Conservation (phyloP, 257 asterid genomes). For the Nicotiana knightiana region DNA sequence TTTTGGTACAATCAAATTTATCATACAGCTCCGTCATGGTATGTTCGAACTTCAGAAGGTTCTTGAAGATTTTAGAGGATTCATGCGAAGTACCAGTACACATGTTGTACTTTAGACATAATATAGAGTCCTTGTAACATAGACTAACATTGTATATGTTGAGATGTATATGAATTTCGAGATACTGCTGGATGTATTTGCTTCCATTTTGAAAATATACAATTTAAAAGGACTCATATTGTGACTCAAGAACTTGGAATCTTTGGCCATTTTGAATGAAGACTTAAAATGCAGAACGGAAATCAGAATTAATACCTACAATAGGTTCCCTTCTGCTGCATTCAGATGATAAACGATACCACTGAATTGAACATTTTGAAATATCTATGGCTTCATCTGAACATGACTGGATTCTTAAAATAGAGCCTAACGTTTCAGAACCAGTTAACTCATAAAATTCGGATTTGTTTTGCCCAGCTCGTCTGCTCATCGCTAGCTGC, state of each 20-base stretch:
- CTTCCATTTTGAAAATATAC: too few species aligned
- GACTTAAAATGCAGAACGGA: background rate
- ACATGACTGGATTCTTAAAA: slow-evolving; percentile 63
- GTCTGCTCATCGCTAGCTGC: slow-evolving; percentile 76
- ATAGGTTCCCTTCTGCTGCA: slow-evolving; percentile 96
- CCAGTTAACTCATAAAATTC: slow-evolving; percentile 52
- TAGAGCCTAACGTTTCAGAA: slow-evolving; percentile 66
- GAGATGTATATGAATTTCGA: background rate
- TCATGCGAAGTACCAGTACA: background rate
- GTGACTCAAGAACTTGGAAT: background rate
- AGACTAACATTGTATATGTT: background rate
- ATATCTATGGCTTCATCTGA: slow-evolving; percentile 68
- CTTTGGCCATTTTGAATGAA: background rate
- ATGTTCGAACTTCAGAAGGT: too few species aligned
- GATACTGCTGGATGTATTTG: background rate
- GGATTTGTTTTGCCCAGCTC: slow-evolving; percentile 43
- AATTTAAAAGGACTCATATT: background rate
- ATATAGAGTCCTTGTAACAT: background rate
- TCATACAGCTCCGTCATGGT: too few species aligned
- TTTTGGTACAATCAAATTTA: too few species aligned
- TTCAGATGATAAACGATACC: slow-evolving; percentile 88
- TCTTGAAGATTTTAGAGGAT: too few species aligned
- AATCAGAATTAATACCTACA: slow-evolving; percentile 37
- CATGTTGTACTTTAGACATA: background rate
- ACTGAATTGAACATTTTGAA: slow-evolving; percentile 70